phyloP scores from a whole-genome alignment of 345 rosid species.

The Citrus trifoliata region DNA sequence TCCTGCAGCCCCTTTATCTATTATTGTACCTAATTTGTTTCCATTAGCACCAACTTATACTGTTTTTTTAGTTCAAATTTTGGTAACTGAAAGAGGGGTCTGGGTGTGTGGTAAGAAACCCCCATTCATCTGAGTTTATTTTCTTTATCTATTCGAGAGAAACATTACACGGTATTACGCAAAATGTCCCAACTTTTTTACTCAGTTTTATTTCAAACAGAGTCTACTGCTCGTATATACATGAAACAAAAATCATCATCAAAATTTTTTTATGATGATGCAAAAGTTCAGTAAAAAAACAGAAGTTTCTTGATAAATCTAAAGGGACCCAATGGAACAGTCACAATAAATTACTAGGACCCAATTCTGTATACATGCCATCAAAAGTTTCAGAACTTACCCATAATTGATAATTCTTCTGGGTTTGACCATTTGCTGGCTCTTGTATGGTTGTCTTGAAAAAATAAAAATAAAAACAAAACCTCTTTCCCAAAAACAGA shows the following conservation, averaged over 20 bases:
- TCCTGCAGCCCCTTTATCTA: conserved; percentile 5
- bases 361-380: background rate
- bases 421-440: background rate
- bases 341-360: background rate
- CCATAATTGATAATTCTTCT: background rate
- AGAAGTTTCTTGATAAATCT: background rate
- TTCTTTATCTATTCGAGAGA: background rate
- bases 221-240: background rate
- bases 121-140: background rate
- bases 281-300: background rate
- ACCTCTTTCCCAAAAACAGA: too few species aligned
- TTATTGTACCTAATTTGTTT: conserved; percentile 3
- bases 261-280: background rate
- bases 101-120: background rate
- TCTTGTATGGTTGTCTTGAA: too few species aligned
- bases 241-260: background rate
- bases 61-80: background rate
- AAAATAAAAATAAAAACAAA: too few species aligned
- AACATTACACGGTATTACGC: background rate
- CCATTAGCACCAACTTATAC: background rate
- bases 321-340: background rate
- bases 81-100: background rate
- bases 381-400: conserved; percentile 2
- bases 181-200: background rate
- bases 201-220: background rate